Evolutionary conservation across 2,329 filamentous ascomycete genomes (phyloP), one percentile per base, ranked within the genome.

Genomic region (Magnaporthiopsis incrustans): DNA sequence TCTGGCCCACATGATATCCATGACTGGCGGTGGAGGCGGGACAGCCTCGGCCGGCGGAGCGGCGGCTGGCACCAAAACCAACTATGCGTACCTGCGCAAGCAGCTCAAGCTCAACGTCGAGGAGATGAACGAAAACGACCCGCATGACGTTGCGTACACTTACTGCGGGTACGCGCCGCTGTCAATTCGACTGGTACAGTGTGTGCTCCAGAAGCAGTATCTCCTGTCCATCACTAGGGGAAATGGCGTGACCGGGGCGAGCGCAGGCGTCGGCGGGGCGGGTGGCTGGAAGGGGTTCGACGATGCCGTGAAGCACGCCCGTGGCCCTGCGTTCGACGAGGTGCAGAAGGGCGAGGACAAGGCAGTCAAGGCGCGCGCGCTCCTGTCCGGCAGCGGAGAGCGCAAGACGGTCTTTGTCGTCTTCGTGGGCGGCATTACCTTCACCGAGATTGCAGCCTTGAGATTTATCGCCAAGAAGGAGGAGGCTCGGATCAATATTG

Each of bases 91-190:
- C 69, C 79, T 98, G 6, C 89, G 96, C 64, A 96, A 95, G 74
- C 88, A 89, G 66, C 84, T 99, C 18, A 87, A 89, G 35, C 84
- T 99, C 22, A 96, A 97, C 73, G 89, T 97, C 64, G 95, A 99
- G 73, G 95, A 98, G 73, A 94, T 99, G 56, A 93, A 96, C 72
- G 95, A 99, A 75, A 88, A 95, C 65, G 90, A 96, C 60, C 95
- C 95, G 3, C 91, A 95, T 71, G 95, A 99, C 70, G 89, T 98
- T 66, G 90, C 93, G n/a, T 99, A 99, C 71, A 93, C 97, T 14
- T 99, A 98, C 77, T 96, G 91, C 68, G 96, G 95, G 63, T 99
- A 98, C 73, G 95, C 96, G 5, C 96, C 95, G 0, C 83, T 99
- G 15, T 96, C 91, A 59, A 85, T 98, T 63, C 88, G 95, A 22